Evolutionary conservation across 139 green algal genomes (phyloP), one percentile per base, ranked within the genome.

Genomic region (Picochlorum sp.): DNA sequence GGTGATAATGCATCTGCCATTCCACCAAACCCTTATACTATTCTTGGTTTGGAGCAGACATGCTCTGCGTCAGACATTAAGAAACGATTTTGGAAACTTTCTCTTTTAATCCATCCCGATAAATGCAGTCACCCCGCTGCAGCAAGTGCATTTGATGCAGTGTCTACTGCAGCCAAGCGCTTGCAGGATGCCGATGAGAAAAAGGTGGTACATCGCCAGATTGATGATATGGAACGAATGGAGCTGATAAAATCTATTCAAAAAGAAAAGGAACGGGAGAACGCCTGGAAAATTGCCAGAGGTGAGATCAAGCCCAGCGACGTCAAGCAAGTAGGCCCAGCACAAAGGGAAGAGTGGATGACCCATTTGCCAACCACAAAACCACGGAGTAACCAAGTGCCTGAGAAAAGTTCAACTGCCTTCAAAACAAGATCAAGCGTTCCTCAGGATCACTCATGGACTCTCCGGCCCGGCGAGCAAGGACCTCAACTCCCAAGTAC

Each of bases 31-130:
- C 65, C 86, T 0, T 92, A 89, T 55, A 65, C 72, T 2, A 71
- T 95, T 47, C 59, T 95, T 54, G 86, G 81, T 3, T 60, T 92
- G 31, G 65, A 60, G 1, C 44, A 34, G 2, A 69, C 75, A 4
- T 23, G 62, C 3, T 60, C 59, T 10, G 51, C 62, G 13, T 68
- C 41, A 13, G 80, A 87, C 30, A 70, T 94, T 20, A 85, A 86
- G 56, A 87, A 87, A 80, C 62, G 65, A 26, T 95, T 90, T 78
- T 87, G 81, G 85, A 67, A 73, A 55, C 67, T 91, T 56, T 92
- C 83, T 8, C 73, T 96, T 31, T 73, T 95, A 50, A 85, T 95
- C 37, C 89, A 96, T 63, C 89, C 89, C 0, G 89, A 96, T 80
- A 96, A 96, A 76, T 95, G 88, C 78, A 76, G 78, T 24, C 89